Conservation (phyloP, 805 yeast genomes). For the Kazachstania kunashirensis region DNA sequence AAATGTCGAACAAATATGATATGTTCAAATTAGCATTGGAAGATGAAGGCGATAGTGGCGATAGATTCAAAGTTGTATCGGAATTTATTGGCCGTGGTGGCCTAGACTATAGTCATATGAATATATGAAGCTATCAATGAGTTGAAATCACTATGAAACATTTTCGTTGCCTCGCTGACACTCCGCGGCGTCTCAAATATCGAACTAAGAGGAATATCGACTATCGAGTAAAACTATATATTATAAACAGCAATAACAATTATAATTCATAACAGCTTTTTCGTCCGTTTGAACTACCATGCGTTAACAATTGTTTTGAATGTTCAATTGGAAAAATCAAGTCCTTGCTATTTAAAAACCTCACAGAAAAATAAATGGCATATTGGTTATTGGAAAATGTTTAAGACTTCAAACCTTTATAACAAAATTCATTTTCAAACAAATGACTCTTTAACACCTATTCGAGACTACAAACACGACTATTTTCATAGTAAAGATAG, state of each 20-base stretch:
- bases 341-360: too few relatives aligned
- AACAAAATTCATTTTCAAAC: conserved; percentile 20
- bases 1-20: conserved; percentile 51
- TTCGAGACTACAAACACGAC: conserved; percentile 24
- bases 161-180: background rate
- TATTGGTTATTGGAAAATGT: conserved; percentile 13
- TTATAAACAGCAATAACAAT: too few relatives aligned
- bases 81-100: conserved; percentile 87
- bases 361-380: too few relatives aligned
- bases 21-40: conserved; percentile 49
- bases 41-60: conserved; percentile 38
- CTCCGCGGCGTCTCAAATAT: background rate
- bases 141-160: conserved; percentile 1
- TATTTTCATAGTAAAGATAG: conserved; percentile 22
- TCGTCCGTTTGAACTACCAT: too few relatives aligned
- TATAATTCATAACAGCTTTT: too few relatives aligned
- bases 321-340: too few relatives aligned
- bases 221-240: too few relatives aligned
- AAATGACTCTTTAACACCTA: conserved; percentile 24
- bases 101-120: conserved; percentile 38
- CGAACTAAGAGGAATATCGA: too few relatives aligned
- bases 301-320: too few relatives aligned
- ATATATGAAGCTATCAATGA: conserved; percentile 1
- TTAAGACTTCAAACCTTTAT: conserved; percentile 19
- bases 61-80: conserved; percentile 63